Conservation (phyloP, 1,284 basidiomycete species). For the Microbotryum scabiosae region DNA sequence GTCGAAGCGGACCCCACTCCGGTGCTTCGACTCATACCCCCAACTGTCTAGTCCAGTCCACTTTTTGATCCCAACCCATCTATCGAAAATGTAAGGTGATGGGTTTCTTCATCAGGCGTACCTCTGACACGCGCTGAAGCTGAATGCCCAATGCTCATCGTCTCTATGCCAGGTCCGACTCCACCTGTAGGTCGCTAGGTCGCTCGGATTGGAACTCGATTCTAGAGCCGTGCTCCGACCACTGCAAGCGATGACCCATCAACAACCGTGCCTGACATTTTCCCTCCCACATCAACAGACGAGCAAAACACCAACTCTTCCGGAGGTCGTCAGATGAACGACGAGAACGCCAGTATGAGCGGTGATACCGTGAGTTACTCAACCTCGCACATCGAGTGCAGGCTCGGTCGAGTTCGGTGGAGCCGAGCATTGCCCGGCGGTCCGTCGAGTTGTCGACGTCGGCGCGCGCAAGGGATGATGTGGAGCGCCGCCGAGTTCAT, state of each 20-base stretch:
- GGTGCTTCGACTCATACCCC: no score
- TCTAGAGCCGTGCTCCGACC: not conserved
- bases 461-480: not conserved
- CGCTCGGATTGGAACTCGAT: not conserved
- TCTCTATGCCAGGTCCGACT: not conserved
- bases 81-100: no score
- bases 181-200: not conserved
- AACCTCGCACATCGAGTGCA: no score
- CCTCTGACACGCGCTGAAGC: no score
- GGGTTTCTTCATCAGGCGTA: no score
- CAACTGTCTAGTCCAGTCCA: no score
- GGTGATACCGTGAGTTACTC: conserved; percentile 23
- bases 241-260: not conserved
- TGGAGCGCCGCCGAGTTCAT: no score
- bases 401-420: not conserved
- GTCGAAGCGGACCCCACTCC: no score
- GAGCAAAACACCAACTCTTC: conserved; percentile 3
- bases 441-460: not conserved
- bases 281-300: no score
- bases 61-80: no score
- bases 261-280: not conserved
- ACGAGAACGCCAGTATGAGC: conserved; percentile 12
- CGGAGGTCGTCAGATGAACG: conserved; percentile 21
- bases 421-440: not conserved
- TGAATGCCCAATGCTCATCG: no score